phyloP scores from a whole-genome alignment of 179 eudicot species.

The Vitellaria paradoxa region DNA sequence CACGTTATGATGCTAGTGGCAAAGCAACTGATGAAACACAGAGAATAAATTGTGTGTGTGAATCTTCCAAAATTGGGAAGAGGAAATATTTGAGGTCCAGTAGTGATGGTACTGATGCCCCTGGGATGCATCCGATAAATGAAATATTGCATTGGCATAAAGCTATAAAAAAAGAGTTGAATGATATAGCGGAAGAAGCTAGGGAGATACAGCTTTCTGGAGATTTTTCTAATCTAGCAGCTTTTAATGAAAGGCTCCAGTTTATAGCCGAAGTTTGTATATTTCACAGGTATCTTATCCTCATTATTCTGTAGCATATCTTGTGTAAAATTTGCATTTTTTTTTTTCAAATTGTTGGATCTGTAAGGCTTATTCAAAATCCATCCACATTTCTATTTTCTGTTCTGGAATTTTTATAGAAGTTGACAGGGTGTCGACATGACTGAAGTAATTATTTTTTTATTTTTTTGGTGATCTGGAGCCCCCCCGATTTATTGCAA shows the following conservation, averaged over 20 bases:
- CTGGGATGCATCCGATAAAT: constrained; percentile 55
- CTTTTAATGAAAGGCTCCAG: constrained; percentile 80
- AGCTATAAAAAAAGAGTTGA: constrained; percentile 72
- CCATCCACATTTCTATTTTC: neutral
- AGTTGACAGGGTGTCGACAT: neutral
- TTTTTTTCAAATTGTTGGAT: neutral
- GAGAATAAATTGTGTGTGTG: constrained; percentile 50
- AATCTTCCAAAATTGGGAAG: constrained; percentile 44
- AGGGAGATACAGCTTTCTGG: constrained; percentile 67
- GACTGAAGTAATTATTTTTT: neutral
- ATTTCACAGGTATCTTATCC: constrained; percentile 69
- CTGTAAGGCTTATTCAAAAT: neutral
- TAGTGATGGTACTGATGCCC: constrained; percentile 27
- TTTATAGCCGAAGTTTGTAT: constrained; percentile 97
- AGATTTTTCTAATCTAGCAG: constrained; percentile 68
- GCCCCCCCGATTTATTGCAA: too few relatives aligned
- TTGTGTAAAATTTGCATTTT: neutral
- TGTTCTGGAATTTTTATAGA: neutral
- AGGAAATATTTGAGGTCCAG: constrained; percentile 42
- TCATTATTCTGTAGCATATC: neutral
- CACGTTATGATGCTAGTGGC: constrained; percentile 30
- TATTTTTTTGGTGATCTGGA: neutral
- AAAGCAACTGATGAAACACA: constrained; percentile 26
- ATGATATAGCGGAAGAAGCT: constrained; percentile 83
- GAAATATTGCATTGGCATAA: constrained; percentile 91